Evolutionary conservation across 768 basidiomycete species (phyloP).

Genomic region (Asterophora parasitica): DNA sequence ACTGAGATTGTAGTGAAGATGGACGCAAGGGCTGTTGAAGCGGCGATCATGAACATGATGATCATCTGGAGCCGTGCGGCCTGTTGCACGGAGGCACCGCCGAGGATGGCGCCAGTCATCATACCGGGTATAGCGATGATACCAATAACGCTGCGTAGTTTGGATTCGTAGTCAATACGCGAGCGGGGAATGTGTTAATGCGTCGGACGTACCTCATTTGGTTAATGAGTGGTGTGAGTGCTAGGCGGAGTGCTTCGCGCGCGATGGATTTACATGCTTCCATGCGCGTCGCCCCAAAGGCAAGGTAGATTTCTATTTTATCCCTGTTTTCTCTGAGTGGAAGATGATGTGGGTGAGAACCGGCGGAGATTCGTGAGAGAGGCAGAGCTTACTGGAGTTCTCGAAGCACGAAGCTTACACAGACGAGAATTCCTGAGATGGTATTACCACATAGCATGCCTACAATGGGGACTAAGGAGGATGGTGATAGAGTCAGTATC

Average conservation of each 20-base stretch:
- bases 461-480: conserved; percentile 61
- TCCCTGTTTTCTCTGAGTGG: conserved; percentile 68
- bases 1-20: conserved; percentile 59
- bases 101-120: conserved; percentile 91
- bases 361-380: not conserved
- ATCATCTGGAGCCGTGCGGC: conserved; percentile 88
- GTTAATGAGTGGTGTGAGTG: conserved; percentile 78
- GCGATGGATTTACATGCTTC: conserved; percentile 82
- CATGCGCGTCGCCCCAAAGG: conserved; percentile 78
- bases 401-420: conserved; percentile 61
- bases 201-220: conserved; percentile 83
- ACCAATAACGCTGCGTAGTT: conserved; percentile 52
- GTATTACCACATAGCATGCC: conserved; percentile 85
- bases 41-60: conserved; percentile 91
- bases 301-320: conserved; percentile 81
- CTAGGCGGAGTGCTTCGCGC: conserved; percentile 71
- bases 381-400: conserved; percentile 58
- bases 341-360: not conserved
- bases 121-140: conserved; percentile 82
- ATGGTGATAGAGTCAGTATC: not conserved
- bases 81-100: conserved; percentile 78
- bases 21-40: conserved; percentile 67
- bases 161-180: not conserved
- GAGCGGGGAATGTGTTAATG: conserved; percentile 34
- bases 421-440: conserved; percentile 71